Base-by-base conservation (phyloP, 1,139 yeast species). In the Pichia sp. region DNA sequence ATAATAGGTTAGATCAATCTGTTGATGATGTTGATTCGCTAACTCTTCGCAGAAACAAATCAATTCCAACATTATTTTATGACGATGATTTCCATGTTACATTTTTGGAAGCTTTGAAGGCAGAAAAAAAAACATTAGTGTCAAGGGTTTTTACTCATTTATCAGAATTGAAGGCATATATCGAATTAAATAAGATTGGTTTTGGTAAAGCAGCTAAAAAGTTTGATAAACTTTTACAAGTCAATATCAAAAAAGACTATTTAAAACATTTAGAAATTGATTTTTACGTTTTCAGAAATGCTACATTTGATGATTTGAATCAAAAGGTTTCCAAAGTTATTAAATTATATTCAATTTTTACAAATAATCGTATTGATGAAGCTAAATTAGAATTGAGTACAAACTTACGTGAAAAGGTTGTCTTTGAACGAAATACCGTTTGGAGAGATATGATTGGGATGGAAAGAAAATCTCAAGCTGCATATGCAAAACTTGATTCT, bases 401-500 rank as follows among this genome's bases (percentile, higher is more conserved):
- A 16, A 87, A 87, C 58, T 69, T 90, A 53, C 75, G 97, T 51
- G 97, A 90, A 59, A 95, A 89, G 65, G 86, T 90, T 44, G 96
- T 89, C 18, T 90, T 96, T 95, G 97, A 89, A 67, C 77, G 97
- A 64, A 88, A 88, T 65, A 90, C 97, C 0, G 97, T 90, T 24
- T 90, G 97, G 97, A 83, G 92, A 61, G 97, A 90, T 63, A 83
- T 90, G 87, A 83, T 89, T 63, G 92, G 92, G 13, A 68, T 89
- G 60, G 96, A 90, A 65, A 78, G 95, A 61, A 81, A 76, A 53
- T 69, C 82, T 1, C 82, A 80, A 55, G 77, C 76, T 37, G 79
- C 79, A 2, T 68, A 70, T 45, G 67, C 73, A 7, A 54, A 58
- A 32, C 48, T 56, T 7, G 50, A 52, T 29, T 39, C 53, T 7